Evolutionary conservation across 768 basidiomycete genomes (phyloP).

Genomic region (Suillus brevipes): DNA sequence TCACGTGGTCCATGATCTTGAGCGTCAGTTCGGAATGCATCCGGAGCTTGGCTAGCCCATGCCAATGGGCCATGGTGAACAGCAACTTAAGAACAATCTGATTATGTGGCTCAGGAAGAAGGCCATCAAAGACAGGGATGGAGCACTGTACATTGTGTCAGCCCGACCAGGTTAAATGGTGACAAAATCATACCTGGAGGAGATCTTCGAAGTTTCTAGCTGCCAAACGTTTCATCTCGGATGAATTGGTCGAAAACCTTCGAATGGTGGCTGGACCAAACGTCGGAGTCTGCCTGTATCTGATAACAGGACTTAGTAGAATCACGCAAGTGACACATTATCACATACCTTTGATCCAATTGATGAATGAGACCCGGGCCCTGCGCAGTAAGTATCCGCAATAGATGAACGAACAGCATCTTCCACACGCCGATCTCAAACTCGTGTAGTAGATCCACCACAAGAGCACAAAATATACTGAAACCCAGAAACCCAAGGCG

Average conservation of each 20-base stretch:
- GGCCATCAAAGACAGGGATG: slow-evolving; percentile 34
- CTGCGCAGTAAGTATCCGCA: slow-evolving; percentile 25
- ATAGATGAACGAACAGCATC: slow-evolving; percentile 33
- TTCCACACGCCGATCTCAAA: slow-evolving; percentile 41
- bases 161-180: background rate
- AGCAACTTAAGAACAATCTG: slow-evolving; percentile 11
- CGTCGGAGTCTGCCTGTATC: slow-evolving; percentile 11
- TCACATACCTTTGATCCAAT: background rate
- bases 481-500: slow-evolving; percentile 20
- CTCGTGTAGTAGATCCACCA: slow-evolving; percentile 40
- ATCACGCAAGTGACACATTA: too few species aligned
- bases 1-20: background rate
- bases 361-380: background rate
- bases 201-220: slow-evolving; percentile 39
- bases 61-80: slow-evolving; percentile 6
- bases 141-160: slow-evolving; percentile 19
- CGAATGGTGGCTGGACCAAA: slow-evolving; percentile 35
- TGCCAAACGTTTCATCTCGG: slow-evolving; percentile 35
- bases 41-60: slow-evolving; percentile 11
- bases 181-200: slow-evolving; percentile 20
- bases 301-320: background rate
- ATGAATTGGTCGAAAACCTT: slow-evolving; percentile 29
- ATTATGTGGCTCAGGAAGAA: slow-evolving; percentile 12
- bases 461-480: slow-evolving; percentile 27
- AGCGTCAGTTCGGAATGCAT: background rate